Base-by-base conservation (phyloP, 2,329 filamentous ascomycete genomes). In the Diaporthe humulicola region DNA sequence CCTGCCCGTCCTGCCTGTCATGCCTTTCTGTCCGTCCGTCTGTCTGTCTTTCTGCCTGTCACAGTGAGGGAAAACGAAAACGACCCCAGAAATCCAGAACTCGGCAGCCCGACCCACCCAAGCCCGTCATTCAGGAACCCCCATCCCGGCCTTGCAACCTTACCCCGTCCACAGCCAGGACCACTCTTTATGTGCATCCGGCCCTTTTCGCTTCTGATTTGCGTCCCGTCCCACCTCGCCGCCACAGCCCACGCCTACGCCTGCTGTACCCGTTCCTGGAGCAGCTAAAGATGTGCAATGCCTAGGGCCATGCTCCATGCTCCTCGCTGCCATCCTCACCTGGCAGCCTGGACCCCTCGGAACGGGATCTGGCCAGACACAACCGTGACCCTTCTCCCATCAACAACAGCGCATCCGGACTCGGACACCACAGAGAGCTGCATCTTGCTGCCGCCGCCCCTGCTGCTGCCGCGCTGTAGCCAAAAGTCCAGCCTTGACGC, bases 161-260 rank as follows among this genome's bases (percentile, higher is more conserved):
- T 57, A 38, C 25, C 56, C 56, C 70, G 57, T 58, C 70, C 48
- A 42, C 25, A 28, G 33, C 42, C 70, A 64, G 70, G 50, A 22
- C 70, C 70, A 72, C 45, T 64, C 36, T 72, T 72, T 72, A 56
- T 61, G 33, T 64, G 48, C 57, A 72, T 25, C 70, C 64, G 48
- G 48, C 64, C 64, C 54, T 72, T 72, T 64, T 64, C 70, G 57
- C 60, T 64, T 72, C 50, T 61, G 57, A 64, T 64, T 25, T 72
- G 48, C 57, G 25, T 38, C 38, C 70, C 48, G 54, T 64, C 48
- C 70, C 36, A 64, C 70, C 57, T 67, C 64, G 64, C 45, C 64
- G 28, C 64, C 61, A 22, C 61, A 9, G n/a, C 45, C 45, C 14
- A 25, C 30, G 61, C 45, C 61, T 6, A 17, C 61, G 30, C 33